phyloP scores from a whole-genome alignment of 139 green algal species.

The Picochlorum sp. region DNA sequence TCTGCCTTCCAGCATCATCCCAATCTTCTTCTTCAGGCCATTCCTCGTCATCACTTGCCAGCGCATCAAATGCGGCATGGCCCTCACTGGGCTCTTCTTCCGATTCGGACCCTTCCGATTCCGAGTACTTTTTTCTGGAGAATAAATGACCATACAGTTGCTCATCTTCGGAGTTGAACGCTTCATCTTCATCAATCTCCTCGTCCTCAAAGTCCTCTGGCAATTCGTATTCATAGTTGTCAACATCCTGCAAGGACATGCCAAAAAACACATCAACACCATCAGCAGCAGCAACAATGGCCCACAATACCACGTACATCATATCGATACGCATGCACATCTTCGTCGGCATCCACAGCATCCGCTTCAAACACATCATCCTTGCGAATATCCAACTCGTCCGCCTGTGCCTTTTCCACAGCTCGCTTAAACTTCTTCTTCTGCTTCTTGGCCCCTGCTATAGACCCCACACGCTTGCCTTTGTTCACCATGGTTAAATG shows the following conservation, averaged over 20 bases:
- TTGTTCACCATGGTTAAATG: background rate
- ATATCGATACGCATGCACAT: conserved; percentile 25
- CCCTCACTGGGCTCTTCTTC: conserved; percentile 10
- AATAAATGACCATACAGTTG: conserved; percentile 66
- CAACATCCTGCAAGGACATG: conserved; percentile 52
- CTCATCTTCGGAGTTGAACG: conserved; percentile 84
- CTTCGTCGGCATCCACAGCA: conserved; percentile 46
- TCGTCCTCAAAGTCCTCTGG: conserved; percentile 87
- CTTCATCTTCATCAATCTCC: conserved; percentile 91
- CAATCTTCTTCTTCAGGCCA: conserved; percentile 4
- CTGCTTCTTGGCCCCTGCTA: too few species aligned
- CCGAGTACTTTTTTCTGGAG: conserved; percentile 11
- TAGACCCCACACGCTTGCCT: background rate
- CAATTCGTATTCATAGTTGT: conserved; percentile 86
- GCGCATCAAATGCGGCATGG: background rate
- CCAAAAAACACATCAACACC: background rate
- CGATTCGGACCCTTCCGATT: conserved; percentile 28
- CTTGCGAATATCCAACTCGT: background rate
- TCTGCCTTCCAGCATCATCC: conserved; percentile 1
- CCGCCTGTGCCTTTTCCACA: background rate
- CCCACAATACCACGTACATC: background rate
- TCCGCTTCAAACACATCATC: conserved; percentile 56
- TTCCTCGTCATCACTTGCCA: conserved; percentile 1
- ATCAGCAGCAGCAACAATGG: background rate
- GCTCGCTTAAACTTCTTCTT: background rate